Conservation (phyloP, 257 asterid species). For the Salvia miltiorrhiza region DNA sequence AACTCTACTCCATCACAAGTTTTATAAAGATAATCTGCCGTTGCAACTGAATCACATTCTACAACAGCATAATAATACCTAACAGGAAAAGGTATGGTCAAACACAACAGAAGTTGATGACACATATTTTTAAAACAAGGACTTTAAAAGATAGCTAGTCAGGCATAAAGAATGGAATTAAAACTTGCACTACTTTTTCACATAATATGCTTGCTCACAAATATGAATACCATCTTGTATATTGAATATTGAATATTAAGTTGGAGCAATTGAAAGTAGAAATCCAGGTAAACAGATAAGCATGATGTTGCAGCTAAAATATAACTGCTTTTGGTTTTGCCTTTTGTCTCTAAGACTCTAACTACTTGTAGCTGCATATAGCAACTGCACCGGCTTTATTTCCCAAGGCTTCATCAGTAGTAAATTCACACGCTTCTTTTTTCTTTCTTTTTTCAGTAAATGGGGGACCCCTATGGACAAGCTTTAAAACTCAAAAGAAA, state of each 20-base stretch:
- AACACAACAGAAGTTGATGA: background rate
- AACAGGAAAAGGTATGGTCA: conserved; percentile 15
- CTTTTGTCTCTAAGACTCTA: too few species aligned
- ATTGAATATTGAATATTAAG: too few species aligned
- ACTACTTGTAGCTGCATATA: too few species aligned
- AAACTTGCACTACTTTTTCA: background rate
- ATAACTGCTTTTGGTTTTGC: too few species aligned
- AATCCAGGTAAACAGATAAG: too few species aligned
- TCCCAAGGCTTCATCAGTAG: too few species aligned
- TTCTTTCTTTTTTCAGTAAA: too few species aligned
- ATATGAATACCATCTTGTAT: background rate
- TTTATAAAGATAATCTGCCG: conserved; percentile 85
- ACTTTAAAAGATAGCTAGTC: background rate
- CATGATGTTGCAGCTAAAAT: too few species aligned
- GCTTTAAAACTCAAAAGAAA: background rate
- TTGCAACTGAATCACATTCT: conserved; percentile 84
- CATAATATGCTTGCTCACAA: background rate
- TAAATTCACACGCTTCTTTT: too few species aligned
- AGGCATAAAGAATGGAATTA: background rate
- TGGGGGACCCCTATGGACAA: background rate
- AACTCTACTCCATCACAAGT: conserved; percentile 91
- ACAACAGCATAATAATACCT: conserved; percentile 93
- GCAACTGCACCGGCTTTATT: too few species aligned
- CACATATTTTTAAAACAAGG: background rate
- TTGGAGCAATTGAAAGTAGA: too few species aligned